Conservation (phyloP, 805 yeast species). For the Cyberlindnera mrakii region DNA sequence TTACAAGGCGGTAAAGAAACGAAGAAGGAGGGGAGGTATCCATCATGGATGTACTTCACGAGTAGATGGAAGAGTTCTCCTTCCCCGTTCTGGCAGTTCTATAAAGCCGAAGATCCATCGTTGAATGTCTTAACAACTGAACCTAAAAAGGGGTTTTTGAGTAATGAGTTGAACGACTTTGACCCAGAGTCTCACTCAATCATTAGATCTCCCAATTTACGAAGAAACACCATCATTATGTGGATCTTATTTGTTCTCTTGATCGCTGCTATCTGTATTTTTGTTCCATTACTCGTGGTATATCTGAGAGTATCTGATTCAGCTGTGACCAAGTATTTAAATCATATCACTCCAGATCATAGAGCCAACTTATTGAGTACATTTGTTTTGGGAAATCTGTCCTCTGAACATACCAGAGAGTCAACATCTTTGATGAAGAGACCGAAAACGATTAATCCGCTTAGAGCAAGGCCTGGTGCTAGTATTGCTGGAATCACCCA, state of each 20-base stretch:
- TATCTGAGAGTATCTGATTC: conserved; percentile 28
- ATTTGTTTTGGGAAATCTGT: neutral
- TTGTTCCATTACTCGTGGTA: conserved; percentile 20
- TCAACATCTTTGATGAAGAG: neutral
- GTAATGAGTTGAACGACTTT: neutral
- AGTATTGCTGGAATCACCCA: conserved; percentile 20
- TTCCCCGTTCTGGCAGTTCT: conserved; percentile 10
- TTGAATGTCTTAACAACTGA: conserved; percentile 6
- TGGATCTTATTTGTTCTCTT: conserved; percentile 17
- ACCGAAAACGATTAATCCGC: neutral
- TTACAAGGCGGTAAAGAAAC: conserved; percentile 2
- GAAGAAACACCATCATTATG: conserved; percentile 8
- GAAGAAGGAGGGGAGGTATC: neutral
- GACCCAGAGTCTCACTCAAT: conserved; percentile 1
- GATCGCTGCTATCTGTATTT: conserved; percentile 11
- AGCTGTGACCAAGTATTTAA: conserved; percentile 25
- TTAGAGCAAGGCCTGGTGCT: conserved; percentile 2
- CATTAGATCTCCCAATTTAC: neutral
- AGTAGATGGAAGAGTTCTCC: neutral
- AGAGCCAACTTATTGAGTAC: conserved; percentile 17
- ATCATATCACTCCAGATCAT: conserved; percentile 20
- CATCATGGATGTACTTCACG: neutral
- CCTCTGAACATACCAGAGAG: neutral
- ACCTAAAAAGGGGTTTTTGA: neutral
- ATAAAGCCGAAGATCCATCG: conserved; percentile 12